Evolutionary conservation across 345 rosid genomes (phyloP).

Genomic region (Salix koriyanagi): DNA sequence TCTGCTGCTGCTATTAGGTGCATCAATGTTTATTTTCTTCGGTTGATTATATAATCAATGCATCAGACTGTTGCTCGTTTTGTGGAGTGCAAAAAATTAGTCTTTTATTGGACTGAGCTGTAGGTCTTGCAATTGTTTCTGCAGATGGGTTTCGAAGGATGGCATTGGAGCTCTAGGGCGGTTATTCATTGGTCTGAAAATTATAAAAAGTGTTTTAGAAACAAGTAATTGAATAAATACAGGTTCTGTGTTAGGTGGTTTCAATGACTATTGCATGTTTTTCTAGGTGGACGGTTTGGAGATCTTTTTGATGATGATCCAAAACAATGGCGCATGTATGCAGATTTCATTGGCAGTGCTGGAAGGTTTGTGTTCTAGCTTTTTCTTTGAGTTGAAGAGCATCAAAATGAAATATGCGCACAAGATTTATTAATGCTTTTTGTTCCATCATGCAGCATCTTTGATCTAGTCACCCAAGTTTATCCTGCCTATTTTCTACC

Average conservation of each 20-base stretch:
- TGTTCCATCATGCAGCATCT: slow-evolving; percentile 58
- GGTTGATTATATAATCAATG: not conserved
- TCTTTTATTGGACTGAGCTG: slow-evolving; percentile 17
- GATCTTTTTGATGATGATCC: slow-evolving; percentile 94
- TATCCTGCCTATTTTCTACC: slow-evolving; percentile 89
- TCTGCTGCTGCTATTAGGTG: slow-evolving; percentile 97
- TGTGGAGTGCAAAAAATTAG: slow-evolving; percentile 1
- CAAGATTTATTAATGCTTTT: not conserved
- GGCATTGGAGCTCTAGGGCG: slow-evolving; percentile 97
- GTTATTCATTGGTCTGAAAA: slow-evolving; percentile 71
- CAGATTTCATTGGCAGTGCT: slow-evolving; percentile 95
- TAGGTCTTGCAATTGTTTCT: slow-evolving; percentile 25
- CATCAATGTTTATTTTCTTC: slow-evolving; percentile 1
- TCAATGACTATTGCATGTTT: slow-evolving; percentile 22
- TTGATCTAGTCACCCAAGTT: slow-evolving; percentile 78
- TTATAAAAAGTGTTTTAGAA: slow-evolving; percentile 13
- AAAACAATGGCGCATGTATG: slow-evolving; percentile 99
- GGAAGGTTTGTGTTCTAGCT: slow-evolving; percentile 57
- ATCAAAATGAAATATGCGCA: not conserved
- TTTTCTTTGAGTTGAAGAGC: not conserved
- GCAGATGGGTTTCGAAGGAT: slow-evolving; percentile 98
- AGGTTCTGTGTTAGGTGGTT: slow-evolving; percentile 1
- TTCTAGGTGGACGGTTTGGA: slow-evolving; percentile 87
- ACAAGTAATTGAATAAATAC: not conserved
- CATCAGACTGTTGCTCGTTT: not conserved